Conservation (phyloP, 2,329 filamentous ascomycete genomes). For the Fusarium coffeatum region DNA sequence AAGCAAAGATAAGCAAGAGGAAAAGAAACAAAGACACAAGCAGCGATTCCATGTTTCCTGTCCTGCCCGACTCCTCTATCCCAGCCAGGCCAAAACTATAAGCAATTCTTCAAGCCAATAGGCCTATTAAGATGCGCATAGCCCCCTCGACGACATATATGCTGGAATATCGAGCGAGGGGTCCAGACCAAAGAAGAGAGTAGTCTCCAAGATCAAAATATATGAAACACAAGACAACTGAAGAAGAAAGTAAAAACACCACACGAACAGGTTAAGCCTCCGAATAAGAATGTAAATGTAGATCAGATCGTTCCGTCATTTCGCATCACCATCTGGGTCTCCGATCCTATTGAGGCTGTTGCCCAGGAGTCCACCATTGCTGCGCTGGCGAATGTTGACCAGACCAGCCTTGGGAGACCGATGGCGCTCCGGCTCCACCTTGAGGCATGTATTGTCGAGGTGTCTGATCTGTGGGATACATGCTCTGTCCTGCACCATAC, state of each 20-base stretch:
- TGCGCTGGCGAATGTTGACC: slow-evolving; percentile 72
- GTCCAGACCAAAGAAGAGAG: slow-evolving; percentile 43
- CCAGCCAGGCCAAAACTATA: slow-evolving; percentile 51
- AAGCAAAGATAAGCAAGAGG: background rate
- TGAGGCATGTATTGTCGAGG: slow-evolving; percentile 76
- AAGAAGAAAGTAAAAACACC: slow-evolving; percentile 20
- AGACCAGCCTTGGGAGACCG: slow-evolving; percentile 65
- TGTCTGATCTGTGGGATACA: slow-evolving; percentile 72
- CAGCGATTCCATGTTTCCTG: slow-evolving; percentile 40
- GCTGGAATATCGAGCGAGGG: slow-evolving; percentile 53
- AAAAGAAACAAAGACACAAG: slow-evolving; percentile 9
- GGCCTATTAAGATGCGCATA: slow-evolving; percentile 50
- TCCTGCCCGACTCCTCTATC: slow-evolving; percentile 55
- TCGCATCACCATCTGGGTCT: slow-evolving; percentile 27
- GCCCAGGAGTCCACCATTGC: slow-evolving; percentile 66
- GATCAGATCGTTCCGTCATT: slow-evolving; percentile 40
- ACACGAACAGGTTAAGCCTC: slow-evolving; percentile 28
- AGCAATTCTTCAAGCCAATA: slow-evolving; percentile 48
- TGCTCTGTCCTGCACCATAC: slow-evolving; percentile 67
- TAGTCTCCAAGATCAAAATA: slow-evolving; percentile 33
- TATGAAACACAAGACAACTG: slow-evolving; percentile 20
- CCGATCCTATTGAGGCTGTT: slow-evolving; percentile 56
- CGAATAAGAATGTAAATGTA: slow-evolving; percentile 26
- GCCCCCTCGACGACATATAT: slow-evolving; percentile 52
- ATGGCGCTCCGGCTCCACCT: slow-evolving; percentile 62